Percentiles rank a stretch among this genome's conserved stretches.
phyloP scores from a whole-genome alignment of 305 asterid species.

The Fraxinus dipetala region DNA sequence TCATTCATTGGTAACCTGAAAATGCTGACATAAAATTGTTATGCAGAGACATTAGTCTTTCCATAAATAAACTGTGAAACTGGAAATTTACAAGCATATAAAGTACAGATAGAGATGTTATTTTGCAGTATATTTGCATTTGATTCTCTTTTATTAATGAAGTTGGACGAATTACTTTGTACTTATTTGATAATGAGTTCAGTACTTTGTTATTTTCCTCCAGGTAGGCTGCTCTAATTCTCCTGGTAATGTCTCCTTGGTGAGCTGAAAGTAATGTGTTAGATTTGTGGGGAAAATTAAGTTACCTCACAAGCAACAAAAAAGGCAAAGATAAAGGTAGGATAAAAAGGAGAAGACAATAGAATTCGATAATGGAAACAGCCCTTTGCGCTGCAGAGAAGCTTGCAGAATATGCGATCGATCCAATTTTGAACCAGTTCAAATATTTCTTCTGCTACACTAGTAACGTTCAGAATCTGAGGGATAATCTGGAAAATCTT shows the following conservation, averaged over 20 bases:
- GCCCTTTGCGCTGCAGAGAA: neutral
- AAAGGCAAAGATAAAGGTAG: neutral
- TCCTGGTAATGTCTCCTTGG: neutral
- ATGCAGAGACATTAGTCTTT: neutral
- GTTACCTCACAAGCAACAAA: neutral
- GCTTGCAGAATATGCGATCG: slow-evolving; percentile 1
- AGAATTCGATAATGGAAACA: neutral
- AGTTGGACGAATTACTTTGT: neutral
- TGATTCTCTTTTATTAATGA: neutral
- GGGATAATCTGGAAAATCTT: slow-evolving; percentile 11
- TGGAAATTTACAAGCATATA: neutral
- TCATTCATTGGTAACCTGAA: neutral
- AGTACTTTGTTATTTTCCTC: neutral
- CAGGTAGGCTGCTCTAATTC: neutral
- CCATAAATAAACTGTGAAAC: neutral
- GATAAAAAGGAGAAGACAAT: neutral
- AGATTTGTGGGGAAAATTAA: neutral
- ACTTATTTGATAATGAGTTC: neutral
- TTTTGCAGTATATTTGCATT: neutral
- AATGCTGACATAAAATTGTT: neutral
- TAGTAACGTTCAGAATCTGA: slow-evolving; percentile 11
- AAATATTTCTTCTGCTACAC: slow-evolving; percentile 21
- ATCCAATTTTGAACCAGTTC: slow-evolving; percentile 12
- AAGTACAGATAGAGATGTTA: neutral
- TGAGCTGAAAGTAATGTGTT: neutral